phyloP scores from a whole-genome alignment of 345 rosid species.

The Gynandropsis gynandra region DNA sequence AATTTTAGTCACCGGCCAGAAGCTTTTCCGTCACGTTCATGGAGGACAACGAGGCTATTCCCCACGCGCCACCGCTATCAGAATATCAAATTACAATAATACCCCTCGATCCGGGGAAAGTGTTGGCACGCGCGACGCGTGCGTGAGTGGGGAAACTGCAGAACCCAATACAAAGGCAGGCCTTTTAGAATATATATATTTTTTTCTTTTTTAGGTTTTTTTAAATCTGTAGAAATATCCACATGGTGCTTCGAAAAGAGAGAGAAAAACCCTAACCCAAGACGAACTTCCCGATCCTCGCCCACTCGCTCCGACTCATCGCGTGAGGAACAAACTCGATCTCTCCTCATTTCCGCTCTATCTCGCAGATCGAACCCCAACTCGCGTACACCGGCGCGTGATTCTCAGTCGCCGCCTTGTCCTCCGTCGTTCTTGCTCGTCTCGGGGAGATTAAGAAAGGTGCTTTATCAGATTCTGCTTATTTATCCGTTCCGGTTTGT shows the following conservation, averaged over 20 bases:
- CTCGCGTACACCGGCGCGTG: slow-evolving; percentile 35
- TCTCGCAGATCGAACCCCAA: slow-evolving; percentile 26
- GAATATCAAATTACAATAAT: background rate
- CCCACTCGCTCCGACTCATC: slow-evolving; percentile 30
- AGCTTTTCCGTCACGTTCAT: no score
- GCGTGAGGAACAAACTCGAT: slow-evolving; percentile 26
- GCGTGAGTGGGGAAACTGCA: slow-evolving; percentile 12
- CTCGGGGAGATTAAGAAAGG: slow-evolving; percentile 11
- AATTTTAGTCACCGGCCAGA: no score
- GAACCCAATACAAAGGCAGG: background rate
- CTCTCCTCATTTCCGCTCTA: slow-evolving; percentile 7
- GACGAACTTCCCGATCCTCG: slow-evolving; percentile 17
- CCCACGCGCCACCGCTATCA: slow-evolving; percentile 6
- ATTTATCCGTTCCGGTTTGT: slow-evolving; percentile 1
- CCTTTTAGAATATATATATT: background rate
- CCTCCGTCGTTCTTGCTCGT: slow-evolving; percentile 4
- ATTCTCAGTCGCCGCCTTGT: slow-evolving; percentile 6
- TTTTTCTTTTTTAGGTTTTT: background rate
- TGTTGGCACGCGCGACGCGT: slow-evolving; percentile 34
- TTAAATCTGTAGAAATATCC: background rate
- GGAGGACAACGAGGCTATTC: no score
- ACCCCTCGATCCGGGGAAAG: background rate
- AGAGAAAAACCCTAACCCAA: slow-evolving; percentile 23
- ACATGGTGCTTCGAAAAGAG: slow-evolving; percentile 10
- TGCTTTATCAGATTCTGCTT: slow-evolving; percentile 5